phyloP scores from a whole-genome alignment of 306 rosid species.

The Prunus davidiana region DNA sequence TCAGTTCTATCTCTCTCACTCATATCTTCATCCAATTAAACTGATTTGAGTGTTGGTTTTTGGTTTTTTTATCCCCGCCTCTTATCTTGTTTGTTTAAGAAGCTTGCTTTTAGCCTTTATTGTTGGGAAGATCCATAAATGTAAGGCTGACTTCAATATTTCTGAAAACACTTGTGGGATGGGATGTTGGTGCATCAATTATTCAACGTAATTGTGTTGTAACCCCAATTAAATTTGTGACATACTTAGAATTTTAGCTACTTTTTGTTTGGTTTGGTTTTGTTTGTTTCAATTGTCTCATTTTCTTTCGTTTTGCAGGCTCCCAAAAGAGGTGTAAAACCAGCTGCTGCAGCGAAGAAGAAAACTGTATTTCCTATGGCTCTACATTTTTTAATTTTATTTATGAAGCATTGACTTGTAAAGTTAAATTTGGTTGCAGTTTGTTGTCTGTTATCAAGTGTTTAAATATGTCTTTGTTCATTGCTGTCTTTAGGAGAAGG shows the following conservation, averaged over 20 bases:
- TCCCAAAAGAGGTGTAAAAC: constrained; percentile 55
- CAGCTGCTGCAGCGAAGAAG: constrained; percentile 38
- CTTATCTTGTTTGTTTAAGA: not conserved
- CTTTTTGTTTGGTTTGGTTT: not conserved
- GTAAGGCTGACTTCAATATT: not conserved
- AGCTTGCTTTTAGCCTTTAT: not conserved
- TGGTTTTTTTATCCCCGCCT: not conserved
- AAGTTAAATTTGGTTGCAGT: not conserved
- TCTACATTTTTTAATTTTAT: not conserved
- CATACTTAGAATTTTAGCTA: not conserved
- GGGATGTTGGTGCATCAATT: not conserved
- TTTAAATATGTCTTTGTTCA: not conserved
- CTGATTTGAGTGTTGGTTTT: not conserved
- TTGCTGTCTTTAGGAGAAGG: constrained; percentile 43
- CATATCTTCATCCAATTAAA: not conserved
- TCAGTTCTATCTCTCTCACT: no score
- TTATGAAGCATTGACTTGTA: not conserved
- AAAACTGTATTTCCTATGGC: constrained; percentile 26
- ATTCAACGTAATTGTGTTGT: not conserved
- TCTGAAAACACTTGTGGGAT: not conserved
- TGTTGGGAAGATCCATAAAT: not conserved
- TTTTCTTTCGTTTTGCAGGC: constrained; percentile 22
- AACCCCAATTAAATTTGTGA: not conserved
- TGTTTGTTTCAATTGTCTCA: not conserved
- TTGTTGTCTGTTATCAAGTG: no score